A percentile compares a stretch with the other conserved stretches of the same genome.
These are phyloP conservation scores for Bipolaris sorokiniana DNA, from an alignment of 2,329 filamentous ascomycete species.

Conservation along the genomic window DNA sequence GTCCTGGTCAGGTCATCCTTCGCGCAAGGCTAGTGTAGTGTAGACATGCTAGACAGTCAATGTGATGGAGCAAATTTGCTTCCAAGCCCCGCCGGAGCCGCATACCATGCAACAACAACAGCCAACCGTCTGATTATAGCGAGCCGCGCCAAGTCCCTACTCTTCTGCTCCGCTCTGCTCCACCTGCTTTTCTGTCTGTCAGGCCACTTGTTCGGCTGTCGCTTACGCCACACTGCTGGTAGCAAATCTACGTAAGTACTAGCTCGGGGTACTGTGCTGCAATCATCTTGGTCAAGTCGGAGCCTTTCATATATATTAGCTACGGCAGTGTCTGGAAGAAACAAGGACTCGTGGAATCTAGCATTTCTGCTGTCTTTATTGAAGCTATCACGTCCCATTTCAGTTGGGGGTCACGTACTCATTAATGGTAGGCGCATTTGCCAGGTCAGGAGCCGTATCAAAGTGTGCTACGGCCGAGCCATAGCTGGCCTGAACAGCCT, in stretches of 20 bases:
- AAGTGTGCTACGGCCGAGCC: constrained; percentile 31
- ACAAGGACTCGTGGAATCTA: too few relatives aligned
- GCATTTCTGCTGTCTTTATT: neutral
- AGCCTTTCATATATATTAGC: neutral
- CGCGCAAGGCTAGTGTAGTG: neutral
- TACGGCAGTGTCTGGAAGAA: neutral
- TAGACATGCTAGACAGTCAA: neutral
- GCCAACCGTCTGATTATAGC: neutral
- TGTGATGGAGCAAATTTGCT: neutral
- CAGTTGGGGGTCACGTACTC: constrained; percentile 29
- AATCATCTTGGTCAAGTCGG: too few relatives aligned
- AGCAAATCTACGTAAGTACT: too few relatives aligned
- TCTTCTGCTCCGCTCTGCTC: neutral
- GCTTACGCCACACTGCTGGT: too few relatives aligned
- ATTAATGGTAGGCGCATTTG: constrained; percentile 22
- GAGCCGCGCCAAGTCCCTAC: neutral
- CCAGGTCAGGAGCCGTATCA: constrained; percentile 27
- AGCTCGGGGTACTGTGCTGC: too few relatives aligned
- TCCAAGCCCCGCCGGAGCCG: neutral
- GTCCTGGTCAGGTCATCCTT: neutral
- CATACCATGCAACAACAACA: neutral
- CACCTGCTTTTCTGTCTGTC: too few relatives aligned
- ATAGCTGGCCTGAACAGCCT: constrained; percentile 61
- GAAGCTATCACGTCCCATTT: neutral
- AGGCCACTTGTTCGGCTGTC: neutral